Evolutionary conservation across 2,329 filamentous ascomycete species (phyloP).

Genomic region (Dryadomyces quercivorus): DNA sequence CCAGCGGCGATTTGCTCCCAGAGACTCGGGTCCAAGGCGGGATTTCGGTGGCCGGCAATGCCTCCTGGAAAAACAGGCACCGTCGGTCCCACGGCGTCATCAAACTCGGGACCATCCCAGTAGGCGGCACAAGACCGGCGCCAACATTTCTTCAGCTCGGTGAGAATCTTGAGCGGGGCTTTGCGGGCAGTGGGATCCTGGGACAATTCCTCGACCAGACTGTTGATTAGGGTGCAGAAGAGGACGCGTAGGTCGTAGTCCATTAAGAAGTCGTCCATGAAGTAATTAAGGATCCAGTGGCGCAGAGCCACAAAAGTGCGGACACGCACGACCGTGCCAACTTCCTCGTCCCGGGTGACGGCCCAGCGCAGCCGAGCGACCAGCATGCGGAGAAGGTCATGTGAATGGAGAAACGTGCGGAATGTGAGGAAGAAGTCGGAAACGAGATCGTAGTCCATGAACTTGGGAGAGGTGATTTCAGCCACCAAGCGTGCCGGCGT

Average conservation of each 20-base stretch:
- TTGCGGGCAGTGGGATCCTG: slow-evolving; percentile 31
- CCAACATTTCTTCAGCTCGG: slow-evolving; percentile 96
- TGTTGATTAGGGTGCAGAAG: slow-evolving; percentile 75
- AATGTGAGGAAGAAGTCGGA: slow-evolving; percentile 98
- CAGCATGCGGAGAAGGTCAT: slow-evolving; percentile 70
- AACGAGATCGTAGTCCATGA: slow-evolving; percentile 91
- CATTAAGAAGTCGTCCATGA: slow-evolving; percentile 81
- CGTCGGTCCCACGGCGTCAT: slow-evolving; percentile 47
- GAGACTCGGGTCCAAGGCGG: slow-evolving; percentile 39
- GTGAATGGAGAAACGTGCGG: slow-evolving; percentile 68
- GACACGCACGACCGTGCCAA: slow-evolving; percentile 87
- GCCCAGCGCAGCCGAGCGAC: slow-evolving; percentile 83
- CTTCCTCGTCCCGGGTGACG: slow-evolving; percentile 64
- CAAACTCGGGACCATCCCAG: slow-evolving; percentile 67
- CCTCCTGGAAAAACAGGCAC: slow-evolving; percentile 64
- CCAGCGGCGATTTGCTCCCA: slow-evolving; percentile 37
- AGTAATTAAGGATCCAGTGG: slow-evolving; percentile 98
- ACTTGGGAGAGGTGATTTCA: slow-evolving; percentile 90
- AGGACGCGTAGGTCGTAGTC: slow-evolving; percentile 60
- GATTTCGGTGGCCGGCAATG: slow-evolving; percentile 48
- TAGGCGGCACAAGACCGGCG: slow-evolving; percentile 78
- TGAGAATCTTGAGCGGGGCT: slow-evolving; percentile 68
- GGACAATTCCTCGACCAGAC: slow-evolving; percentile 43
- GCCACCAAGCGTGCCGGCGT: slow-evolving; percentile 85
- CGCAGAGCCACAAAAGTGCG: slow-evolving; percentile 89